Evolutionary conservation across 2,329 filamentous ascomycete genomes (phyloP).

Genomic region (Pezizomycotina sp.): DNA sequence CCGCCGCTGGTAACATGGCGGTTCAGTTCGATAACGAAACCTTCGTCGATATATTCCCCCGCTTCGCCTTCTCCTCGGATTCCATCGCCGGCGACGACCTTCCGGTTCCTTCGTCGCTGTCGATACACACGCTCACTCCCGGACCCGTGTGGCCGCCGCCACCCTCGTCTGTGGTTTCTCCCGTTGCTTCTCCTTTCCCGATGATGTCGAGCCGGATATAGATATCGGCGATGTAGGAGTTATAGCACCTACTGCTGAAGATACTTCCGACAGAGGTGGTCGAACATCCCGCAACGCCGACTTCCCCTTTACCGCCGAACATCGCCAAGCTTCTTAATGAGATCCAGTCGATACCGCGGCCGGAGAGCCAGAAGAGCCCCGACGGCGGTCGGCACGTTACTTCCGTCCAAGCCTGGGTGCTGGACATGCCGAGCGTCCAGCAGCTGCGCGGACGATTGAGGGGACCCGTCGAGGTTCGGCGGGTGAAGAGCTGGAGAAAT

Average conservation of each 20-base stretch:
- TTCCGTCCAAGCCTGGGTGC: constrained; percentile 16
- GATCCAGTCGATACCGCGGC: constrained; percentile 12
- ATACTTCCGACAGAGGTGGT: too few relatives aligned
- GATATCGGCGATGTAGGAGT: too few relatives aligned
- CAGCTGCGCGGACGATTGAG: constrained; percentile 1
- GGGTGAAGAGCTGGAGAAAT: constrained; percentile 18
- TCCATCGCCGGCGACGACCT: constrained; percentile 11
- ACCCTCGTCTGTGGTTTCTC: constrained; percentile 10
- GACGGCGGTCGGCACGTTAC: constrained; percentile 14
- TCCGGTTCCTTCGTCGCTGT: constrained; percentile 10
- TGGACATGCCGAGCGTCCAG: constrained; percentile 13
- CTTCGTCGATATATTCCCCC: constrained; percentile 5
- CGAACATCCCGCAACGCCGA: constrained; percentile 9
- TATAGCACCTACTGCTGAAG: too few relatives aligned
- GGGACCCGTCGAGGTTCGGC: constrained; percentile 8
- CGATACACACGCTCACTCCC: constrained; percentile 14
- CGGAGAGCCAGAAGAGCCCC: constrained; percentile 7
- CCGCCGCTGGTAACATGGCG: constrained; percentile 11
- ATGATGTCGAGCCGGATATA: too few relatives aligned
- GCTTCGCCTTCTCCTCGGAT: constrained; percentile 16
- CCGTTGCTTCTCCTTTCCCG: constrained; percentile 13
- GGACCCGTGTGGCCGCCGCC: constrained; percentile 17
- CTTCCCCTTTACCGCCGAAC: constrained; percentile 8
- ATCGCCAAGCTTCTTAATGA: constrained; percentile 9
- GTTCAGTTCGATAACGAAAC: constrained; percentile 12